Percentiles rank a stretch among this genome's conserved stretches.
These are phyloP conservation scores for Backusella sp. DNA, from an alignment of 192 early-diverging fungal species.

Conservation along the genomic window DNA sequence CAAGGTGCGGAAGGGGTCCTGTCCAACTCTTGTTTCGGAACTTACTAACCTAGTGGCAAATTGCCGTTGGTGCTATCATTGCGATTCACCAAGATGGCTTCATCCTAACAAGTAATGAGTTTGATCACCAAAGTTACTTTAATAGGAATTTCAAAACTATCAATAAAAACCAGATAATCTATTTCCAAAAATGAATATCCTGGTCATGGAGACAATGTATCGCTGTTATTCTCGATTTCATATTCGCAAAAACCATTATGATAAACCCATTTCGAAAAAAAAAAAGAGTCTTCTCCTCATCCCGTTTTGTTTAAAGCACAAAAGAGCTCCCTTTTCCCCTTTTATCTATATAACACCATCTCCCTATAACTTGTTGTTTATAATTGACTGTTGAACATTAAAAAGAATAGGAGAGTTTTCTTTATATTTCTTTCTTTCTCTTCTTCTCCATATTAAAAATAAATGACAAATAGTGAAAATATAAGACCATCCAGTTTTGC, in stretches of 20 bases:
- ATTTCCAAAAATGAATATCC: neutral
- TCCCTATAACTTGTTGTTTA: neutral
- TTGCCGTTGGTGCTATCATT: neutral
- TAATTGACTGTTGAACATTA: neutral
- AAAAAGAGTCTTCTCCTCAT: neutral
- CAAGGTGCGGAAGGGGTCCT: neutral
- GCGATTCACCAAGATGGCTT: neutral
- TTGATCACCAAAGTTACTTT: neutral
- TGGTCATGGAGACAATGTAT: neutral
- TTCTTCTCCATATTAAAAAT: neutral
- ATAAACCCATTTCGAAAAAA: neutral
- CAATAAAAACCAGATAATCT: neutral
- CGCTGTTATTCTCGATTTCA: neutral
- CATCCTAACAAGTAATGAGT: neutral
- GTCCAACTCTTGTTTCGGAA: neutral
- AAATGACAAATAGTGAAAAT: neutral
- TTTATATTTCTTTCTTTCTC: neutral
- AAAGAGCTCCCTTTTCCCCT: neutral
- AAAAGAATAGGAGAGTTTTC: neutral
- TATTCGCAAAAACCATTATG: neutral
- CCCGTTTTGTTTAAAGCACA: neutral
- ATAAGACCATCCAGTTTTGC: slow-evolving; percentile 2
- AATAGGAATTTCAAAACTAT: neutral
- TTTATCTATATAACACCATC: neutral
- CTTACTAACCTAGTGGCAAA: neutral